A percentile compares a stretch with the other conserved stretches of the same genome.
phyloP scores from a whole-genome alignment of 768 basidiomycete genomes.

The Rhodosporidiobolus sp. region DNA sequence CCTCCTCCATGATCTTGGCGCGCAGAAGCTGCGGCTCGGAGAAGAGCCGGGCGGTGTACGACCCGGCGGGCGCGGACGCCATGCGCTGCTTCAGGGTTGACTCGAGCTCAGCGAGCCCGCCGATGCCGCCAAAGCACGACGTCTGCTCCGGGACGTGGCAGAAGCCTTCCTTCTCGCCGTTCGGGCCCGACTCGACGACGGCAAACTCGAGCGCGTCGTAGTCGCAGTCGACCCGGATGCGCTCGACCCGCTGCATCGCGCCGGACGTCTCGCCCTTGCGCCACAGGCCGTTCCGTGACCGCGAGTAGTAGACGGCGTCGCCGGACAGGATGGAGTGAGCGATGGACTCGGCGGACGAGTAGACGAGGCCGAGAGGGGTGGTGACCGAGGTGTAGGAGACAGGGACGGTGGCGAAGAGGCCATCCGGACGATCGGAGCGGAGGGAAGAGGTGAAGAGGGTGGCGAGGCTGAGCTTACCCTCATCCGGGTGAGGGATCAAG shows the following conservation, averaged over 20 bases:
- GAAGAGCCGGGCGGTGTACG: conserved; percentile 86
- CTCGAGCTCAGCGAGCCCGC: conserved; percentile 79
- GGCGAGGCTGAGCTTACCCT: conserved; percentile 67
- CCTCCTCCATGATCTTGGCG: conserved; percentile 97
- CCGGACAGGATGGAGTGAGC: conserved; percentile 81
- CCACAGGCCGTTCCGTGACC: conserved; percentile 87
- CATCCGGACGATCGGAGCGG: conserved; percentile 81
- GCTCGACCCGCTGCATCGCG: conserved; percentile 79
- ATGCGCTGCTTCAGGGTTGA: conserved; percentile 69
- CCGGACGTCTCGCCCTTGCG: conserved; percentile 95
- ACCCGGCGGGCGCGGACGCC: conserved; percentile 75
- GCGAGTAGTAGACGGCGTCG: conserved; percentile 91
- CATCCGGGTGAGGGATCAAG: conserved; percentile 59
- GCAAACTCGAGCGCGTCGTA: conserved; percentile 85
- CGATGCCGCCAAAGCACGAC: conserved; percentile 81
- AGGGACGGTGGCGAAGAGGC: conserved; percentile 88
- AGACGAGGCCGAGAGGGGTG: conserved; percentile 75
- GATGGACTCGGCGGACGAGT: conserved; percentile 84
- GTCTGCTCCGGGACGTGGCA: conserved; percentile 63
- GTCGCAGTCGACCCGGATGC: conserved; percentile 86
- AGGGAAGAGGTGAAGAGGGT: conserved; percentile 83
- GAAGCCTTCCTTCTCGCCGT: conserved; percentile 40
- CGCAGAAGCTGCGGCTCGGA: conserved; percentile 72
- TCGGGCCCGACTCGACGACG: conserved; percentile 59
- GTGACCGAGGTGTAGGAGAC: conserved; percentile 55